phyloP scores from a whole-genome alignment of 2,329 filamentous ascomycete genomes.

The Fonsecaea monophora region DNA sequence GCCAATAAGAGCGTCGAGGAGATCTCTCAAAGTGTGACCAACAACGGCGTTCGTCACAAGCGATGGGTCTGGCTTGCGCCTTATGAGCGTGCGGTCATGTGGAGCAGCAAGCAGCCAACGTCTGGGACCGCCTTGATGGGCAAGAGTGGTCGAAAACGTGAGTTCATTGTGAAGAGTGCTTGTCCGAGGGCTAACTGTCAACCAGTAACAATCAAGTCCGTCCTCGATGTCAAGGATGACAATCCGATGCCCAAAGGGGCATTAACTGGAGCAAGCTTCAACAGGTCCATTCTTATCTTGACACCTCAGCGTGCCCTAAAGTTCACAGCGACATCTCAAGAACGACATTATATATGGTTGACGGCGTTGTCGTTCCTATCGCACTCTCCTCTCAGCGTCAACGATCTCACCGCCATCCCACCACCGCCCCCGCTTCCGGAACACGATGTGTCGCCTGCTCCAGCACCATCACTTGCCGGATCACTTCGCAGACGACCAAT shows the following conservation, averaged over 20 bases:
- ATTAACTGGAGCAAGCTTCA: slow-evolving; percentile 66
- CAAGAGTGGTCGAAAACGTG: slow-evolving; percentile 92
- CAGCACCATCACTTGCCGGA: slow-evolving; percentile 52
- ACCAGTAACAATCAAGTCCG: slow-evolving; percentile 89
- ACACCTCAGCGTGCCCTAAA: slow-evolving; percentile 94
- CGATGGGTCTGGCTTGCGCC: slow-evolving; percentile 98
- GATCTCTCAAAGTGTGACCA: slow-evolving; percentile 71
- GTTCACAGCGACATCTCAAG: slow-evolving; percentile 82
- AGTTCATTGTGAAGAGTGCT: slow-evolving; percentile 53
- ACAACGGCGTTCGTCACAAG: slow-evolving; percentile 78
- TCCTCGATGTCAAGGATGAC: slow-evolving; percentile 94
- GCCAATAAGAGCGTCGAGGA: slow-evolving; percentile 67
- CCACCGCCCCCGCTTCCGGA: slow-evolving; percentile 60
- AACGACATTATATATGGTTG: slow-evolving; percentile 93
- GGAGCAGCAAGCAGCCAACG: slow-evolving; percentile 96
- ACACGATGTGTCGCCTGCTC: slow-evolving; percentile 24
- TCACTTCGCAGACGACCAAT: slow-evolving; percentile 66
- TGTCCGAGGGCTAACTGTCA: slow-evolving; percentile 43
- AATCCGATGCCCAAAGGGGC: slow-evolving; percentile 78
- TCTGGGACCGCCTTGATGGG: slow-evolving; percentile 87
- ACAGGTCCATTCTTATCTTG: slow-evolving; percentile 91
- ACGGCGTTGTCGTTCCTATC: slow-evolving; percentile 94
- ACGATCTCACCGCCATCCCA: slow-evolving; percentile 71
- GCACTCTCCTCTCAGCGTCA: slow-evolving; percentile 81
- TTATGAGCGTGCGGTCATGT: slow-evolving; percentile 94